A percentile compares a stretch with the other conserved stretches of the same genome.
phyloP scores from a whole-genome alignment of 192 early-diverging fungal species.

The Umbelopsis sp. region DNA sequence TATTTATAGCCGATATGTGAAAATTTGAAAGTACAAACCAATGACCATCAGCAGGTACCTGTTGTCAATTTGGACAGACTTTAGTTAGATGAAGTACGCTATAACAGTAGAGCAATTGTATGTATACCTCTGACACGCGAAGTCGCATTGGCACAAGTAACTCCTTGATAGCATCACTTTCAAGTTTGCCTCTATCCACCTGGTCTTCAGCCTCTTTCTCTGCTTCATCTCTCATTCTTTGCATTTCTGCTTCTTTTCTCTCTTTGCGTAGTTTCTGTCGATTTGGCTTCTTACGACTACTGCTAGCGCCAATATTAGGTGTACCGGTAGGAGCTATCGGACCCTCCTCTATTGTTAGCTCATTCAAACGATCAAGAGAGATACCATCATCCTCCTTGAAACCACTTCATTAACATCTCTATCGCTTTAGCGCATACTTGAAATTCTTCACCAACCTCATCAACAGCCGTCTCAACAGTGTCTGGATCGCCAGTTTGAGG shows the following conservation, averaged over 20 bases:
- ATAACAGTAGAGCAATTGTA: not conserved
- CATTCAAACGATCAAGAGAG: constrained; percentile 28
- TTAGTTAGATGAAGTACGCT: not conserved
- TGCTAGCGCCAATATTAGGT: constrained; percentile 26
- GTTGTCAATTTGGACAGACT: not conserved
- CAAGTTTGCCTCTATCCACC: constrained; percentile 76
- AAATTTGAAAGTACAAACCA: constrained; percentile 55
- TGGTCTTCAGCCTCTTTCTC: constrained; percentile 73
- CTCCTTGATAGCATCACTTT: constrained; percentile 67
- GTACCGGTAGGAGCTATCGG: constrained; percentile 24
- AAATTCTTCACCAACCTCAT: not conserved
- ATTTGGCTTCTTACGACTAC: constrained; percentile 52
- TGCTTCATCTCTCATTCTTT: constrained; percentile 72
- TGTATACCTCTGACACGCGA: constrained; percentile 61
- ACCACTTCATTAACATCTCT: not conserved
- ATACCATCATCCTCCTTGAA: constrained; percentile 31
- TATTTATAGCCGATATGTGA: not conserved
- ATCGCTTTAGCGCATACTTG: not conserved
- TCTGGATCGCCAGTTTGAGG: not conserved
- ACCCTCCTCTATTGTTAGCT: constrained; percentile 27
- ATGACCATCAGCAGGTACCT: constrained; percentile 89
- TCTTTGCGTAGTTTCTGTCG: constrained; percentile 59
- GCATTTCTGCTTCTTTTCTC: constrained; percentile 71
- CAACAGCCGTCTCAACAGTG: constrained; percentile 6
- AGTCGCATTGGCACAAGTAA: constrained; percentile 61